Percentiles rank a stretch among this genome's conserved stretches.
These are phyloP conservation scores for Stagonosporopsis chrysanthemi DNA, from an alignment of 2,329 filamentous ascomycete species.

Conservation along the genomic window DNA sequence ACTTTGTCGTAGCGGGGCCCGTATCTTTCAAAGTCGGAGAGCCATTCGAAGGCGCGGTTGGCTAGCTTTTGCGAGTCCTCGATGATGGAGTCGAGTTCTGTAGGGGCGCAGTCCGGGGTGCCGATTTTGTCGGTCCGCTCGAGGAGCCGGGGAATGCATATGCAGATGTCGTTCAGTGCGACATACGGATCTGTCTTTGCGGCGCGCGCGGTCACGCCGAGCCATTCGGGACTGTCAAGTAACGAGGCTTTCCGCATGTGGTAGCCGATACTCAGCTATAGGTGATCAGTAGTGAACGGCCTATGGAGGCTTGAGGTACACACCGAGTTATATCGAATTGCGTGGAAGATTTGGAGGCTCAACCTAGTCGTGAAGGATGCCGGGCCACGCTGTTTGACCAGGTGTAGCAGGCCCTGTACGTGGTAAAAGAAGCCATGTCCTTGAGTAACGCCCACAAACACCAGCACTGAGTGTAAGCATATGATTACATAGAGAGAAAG, in stretches of 20 bases:
- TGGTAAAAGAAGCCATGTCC: conserved; percentile 50
- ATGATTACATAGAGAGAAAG: not conserved
- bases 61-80: conserved; percentile 37
- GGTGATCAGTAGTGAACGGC: conserved; percentile 15
- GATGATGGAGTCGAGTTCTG: conserved; percentile 35
- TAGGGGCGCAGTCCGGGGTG: not conserved
- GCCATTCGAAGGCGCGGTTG: conserved; percentile 38
- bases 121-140: conserved; percentile 38
- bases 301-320: too few species aligned
- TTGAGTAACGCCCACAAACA: conserved; percentile 45
- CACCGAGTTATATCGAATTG: conserved; percentile 48
- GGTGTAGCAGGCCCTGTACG: conserved; percentile 44
- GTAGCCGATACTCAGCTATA: conserved; percentile 45
- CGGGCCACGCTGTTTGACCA: conserved; percentile 44
- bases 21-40: conserved; percentile 40
- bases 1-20: conserved; percentile 42
- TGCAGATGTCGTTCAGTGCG: conserved; percentile 43
- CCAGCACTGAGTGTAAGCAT: conserved; percentile 23
- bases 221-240: conserved; percentile 45
- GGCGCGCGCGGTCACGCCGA: conserved; percentile 39
- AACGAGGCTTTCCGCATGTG: conserved; percentile 46
- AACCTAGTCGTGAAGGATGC: conserved; percentile 39
- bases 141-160: conserved; percentile 45
- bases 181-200: conserved; percentile 46
- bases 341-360: conserved; percentile 45